A percentile compares a stretch with the other conserved stretches of the same genome.
Conservation (phyloP, 1,284 basidiomycete genomes). For the Cutaneotrichosporon cavernicola region DNA sequence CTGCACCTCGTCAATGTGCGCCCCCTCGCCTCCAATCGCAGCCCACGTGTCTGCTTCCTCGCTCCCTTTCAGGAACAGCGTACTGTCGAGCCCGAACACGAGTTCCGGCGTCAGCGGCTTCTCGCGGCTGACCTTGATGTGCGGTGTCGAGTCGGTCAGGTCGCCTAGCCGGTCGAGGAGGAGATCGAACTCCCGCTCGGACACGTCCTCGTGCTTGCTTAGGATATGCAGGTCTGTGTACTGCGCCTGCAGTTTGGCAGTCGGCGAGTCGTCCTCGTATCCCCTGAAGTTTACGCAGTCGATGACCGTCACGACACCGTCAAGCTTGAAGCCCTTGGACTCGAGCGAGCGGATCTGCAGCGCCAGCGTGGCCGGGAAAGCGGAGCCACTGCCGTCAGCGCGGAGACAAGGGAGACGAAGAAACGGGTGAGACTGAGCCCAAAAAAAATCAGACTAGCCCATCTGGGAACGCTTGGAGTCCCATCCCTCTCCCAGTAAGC, state of each 20-base stretch:
- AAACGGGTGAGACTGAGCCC: too few relatives aligned
- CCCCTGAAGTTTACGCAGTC: constrained; percentile 82
- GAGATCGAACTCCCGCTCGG: constrained; percentile 71
- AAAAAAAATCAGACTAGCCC: too few relatives aligned
- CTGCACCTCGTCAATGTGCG: constrained; percentile 78
- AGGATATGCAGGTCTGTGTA: constrained; percentile 85
- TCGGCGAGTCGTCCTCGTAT: constrained; percentile 83
- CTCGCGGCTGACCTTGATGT: constrained; percentile 62
- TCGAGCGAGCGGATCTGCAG: constrained; percentile 87
- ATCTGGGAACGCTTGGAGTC: neutral
- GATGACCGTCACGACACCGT: constrained; percentile 83
- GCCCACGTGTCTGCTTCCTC: constrained; percentile 43
- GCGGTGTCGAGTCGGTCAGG: constrained; percentile 81
- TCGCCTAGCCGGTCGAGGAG: constrained; percentile 83
- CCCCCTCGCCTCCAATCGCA: constrained; percentile 27
- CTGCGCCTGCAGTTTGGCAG: constrained; percentile 87
- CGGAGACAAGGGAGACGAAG: neutral
- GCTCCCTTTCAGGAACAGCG: constrained; percentile 60
- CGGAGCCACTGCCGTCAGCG: constrained; percentile 63
- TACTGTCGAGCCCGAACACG: constrained; percentile 79
- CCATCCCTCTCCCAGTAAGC: neutral
- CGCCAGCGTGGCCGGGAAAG: constrained; percentile 73
- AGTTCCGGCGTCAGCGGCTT: constrained; percentile 60
- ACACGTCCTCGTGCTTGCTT: constrained; percentile 81
- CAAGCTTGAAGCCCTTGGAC: constrained; percentile 70